A percentile compares a stretch with the other conserved stretches of the same genome.
Evolutionary conservation across 2,329 filamentous ascomycete genomes (phyloP).

Genomic region (Aspergillus pseudoglaucus): DNA sequence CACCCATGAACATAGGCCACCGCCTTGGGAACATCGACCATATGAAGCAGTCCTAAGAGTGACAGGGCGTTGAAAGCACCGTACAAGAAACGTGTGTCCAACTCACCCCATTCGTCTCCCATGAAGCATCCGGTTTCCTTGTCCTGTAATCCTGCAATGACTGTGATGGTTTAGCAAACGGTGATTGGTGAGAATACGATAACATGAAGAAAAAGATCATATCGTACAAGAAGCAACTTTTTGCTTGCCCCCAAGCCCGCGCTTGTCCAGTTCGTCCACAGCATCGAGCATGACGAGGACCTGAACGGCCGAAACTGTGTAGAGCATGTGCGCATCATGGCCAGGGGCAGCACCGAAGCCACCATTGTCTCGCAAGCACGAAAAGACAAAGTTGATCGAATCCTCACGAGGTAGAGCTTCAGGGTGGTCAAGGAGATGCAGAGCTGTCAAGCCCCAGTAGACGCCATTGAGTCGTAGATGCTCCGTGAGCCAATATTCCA

Average conservation of each 20-base stretch:
- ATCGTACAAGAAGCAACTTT: constrained; percentile 76
- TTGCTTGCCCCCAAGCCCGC: constrained; percentile 59
- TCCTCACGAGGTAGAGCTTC: constrained; percentile 73
- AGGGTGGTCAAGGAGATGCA: constrained; percentile 76
- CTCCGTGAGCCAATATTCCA: constrained; percentile 97
- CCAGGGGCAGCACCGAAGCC: constrained; percentile 91
- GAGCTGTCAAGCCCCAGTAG: constrained; percentile 89
- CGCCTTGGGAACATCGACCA: constrained; percentile 74
- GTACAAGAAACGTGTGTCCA: constrained; percentile 91
- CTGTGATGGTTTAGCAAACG: constrained; percentile 36
- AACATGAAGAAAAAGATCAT: constrained; percentile 30
- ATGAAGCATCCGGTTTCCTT: constrained; percentile 75
- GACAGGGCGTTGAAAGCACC: constrained; percentile 85
- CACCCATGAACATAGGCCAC: constrained; percentile 74
- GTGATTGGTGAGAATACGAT: neutral
- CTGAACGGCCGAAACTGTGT: constrained; percentile 91
- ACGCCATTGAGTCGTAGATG: constrained; percentile 91
- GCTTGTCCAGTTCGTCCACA: constrained; percentile 70
- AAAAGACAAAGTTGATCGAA: constrained; percentile 87
- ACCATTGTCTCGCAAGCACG: constrained; percentile 81
- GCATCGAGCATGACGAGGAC: constrained; percentile 83
- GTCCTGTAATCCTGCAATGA: constrained; percentile 78
- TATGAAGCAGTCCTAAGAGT: constrained; percentile 64
- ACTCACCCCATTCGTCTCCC: constrained; percentile 94
- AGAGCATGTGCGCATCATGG: constrained; percentile 93